These are phyloP conservation scores for Penicillium frequentans DNA, from an alignment of 2,329 filamentous ascomycete species.

Conservation along the genomic window DNA sequence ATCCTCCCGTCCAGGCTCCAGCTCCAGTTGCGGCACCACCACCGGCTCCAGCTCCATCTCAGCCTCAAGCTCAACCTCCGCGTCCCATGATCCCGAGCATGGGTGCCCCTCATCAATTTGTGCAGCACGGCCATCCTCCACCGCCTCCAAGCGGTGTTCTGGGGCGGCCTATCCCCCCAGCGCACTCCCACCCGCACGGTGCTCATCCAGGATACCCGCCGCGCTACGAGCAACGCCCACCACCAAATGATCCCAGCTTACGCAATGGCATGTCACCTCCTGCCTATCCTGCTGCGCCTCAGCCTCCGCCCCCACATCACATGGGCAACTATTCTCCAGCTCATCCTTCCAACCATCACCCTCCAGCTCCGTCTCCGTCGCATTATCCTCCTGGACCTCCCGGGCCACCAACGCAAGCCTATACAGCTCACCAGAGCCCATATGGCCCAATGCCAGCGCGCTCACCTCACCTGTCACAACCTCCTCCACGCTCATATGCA, in stretches of 20 bases:
- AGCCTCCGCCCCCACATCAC: constrained; percentile 53
- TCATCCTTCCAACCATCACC: constrained; percentile 20
- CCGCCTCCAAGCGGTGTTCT: constrained; percentile 25
- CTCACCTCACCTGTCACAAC: constrained; percentile 36
- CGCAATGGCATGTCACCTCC: constrained; percentile 38
- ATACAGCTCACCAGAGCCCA: constrained; percentile 37
- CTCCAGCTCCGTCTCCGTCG: constrained; percentile 17
- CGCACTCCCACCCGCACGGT: constrained; percentile 29
- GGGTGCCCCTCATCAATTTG: constrained; percentile 26
- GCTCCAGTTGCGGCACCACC: not conserved
- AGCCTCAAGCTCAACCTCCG: constrained; percentile 22
- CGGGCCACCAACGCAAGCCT: constrained; percentile 26
- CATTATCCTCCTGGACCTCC: constrained; percentile 36
- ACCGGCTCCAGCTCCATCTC: constrained; percentile 12
- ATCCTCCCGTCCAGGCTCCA: constrained; percentile 1
- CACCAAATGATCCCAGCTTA: constrained; percentile 31
- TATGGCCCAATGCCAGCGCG: constrained; percentile 37
- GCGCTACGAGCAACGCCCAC: constrained; percentile 37
- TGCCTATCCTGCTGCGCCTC: constrained; percentile 39
- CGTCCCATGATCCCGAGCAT: constrained; percentile 37
- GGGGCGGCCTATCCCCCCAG: constrained; percentile 29
- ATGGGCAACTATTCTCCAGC: constrained; percentile 50
- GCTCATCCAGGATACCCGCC: constrained; percentile 33
- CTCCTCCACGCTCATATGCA: constrained; percentile 34
- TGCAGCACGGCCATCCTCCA: constrained; percentile 29